A percentile compares a stretch with the other conserved stretches of the same genome.
Conservation (phyloP, 257 asterid genomes). For the Penstemon newberryi region DNA sequence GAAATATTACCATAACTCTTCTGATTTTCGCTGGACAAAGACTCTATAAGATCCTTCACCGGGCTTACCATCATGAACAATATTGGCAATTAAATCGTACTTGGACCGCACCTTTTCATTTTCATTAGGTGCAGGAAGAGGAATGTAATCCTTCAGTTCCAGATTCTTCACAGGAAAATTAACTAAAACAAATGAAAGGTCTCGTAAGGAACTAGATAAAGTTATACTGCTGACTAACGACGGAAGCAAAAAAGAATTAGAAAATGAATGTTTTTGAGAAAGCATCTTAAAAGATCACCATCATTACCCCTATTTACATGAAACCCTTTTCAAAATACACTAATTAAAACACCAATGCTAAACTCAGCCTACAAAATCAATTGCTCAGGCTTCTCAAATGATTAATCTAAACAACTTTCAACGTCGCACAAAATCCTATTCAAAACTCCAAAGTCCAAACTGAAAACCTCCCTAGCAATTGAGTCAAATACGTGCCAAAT, state of each 20-base stretch:
- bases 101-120: conserved; percentile 68
- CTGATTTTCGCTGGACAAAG: conserved; percentile 95
- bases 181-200: conserved; percentile 39
- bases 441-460: not conserved
- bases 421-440: too few relatives aligned
- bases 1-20: conserved; percentile 74
- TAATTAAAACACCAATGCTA: too few relatives aligned
- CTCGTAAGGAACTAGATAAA: conserved; percentile 2
- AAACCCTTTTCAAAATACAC: too few relatives aligned
- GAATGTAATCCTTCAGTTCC: conserved; percentile 88
- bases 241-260: not conserved
- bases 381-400: too few relatives aligned
- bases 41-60: conserved; percentile 88
- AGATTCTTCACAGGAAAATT: conserved; percentile 98
- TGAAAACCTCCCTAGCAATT: not conserved
- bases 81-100: conserved; percentile 82
- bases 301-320: too few relatives aligned
- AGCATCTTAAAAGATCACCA: too few relatives aligned
- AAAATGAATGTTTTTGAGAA: too few relatives aligned
- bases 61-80: conserved; percentile 78
- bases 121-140: conserved; percentile 67
- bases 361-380: too few relatives aligned
- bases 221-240: not conserved
- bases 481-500: not conserved
- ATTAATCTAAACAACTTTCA: too few relatives aligned